Evolutionary conservation across 2,329 filamentous ascomycete species (phyloP).

Genomic region (Aspergillus chevalieri): DNA sequence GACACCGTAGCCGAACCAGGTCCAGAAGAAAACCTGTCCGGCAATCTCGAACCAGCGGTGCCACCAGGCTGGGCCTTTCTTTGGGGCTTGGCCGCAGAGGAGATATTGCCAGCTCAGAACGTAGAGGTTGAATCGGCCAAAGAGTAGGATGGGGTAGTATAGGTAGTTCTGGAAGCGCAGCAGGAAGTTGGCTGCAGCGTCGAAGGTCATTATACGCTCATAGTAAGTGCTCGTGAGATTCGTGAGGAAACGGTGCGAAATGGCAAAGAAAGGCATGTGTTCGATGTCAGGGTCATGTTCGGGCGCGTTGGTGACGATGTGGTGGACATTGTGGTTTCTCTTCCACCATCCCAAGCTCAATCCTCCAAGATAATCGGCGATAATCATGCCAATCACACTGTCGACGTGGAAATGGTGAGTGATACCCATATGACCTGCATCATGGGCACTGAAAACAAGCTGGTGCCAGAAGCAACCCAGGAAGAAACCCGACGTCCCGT

Average conservation of each 20-base stretch:
- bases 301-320: constrained; percentile 89
- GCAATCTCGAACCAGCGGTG: constrained; percentile 72
- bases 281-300: constrained; percentile 96
- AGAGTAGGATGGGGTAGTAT: constrained; percentile 73
- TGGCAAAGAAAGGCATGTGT: constrained; percentile 81
- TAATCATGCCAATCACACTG: constrained; percentile 77
- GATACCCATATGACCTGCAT: constrained; percentile 95
- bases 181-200: constrained; percentile 63
- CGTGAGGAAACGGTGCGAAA: constrained; percentile 72
- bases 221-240: constrained; percentile 76
- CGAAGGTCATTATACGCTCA: constrained; percentile 71
- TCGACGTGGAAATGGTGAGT: constrained; percentile 84
- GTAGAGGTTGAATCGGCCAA: constrained; percentile 86
- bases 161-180: constrained; percentile 71
- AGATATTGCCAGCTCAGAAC: constrained; percentile 73
- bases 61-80: constrained; percentile 73
- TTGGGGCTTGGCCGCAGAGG: constrained; percentile 62
- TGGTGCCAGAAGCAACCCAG: constrained; percentile 90
- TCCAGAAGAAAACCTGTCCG: constrained; percentile 77
- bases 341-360: constrained; percentile 97
- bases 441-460: constrained; percentile 86
- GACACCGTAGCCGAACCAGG: constrained; percentile 77
- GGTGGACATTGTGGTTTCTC: constrained; percentile 89
- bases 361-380: constrained; percentile 84
- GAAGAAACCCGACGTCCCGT: constrained; percentile 62